Conservation (phyloP, 208 protist species). For the Kentomonas sorsogonicus region DNA sequence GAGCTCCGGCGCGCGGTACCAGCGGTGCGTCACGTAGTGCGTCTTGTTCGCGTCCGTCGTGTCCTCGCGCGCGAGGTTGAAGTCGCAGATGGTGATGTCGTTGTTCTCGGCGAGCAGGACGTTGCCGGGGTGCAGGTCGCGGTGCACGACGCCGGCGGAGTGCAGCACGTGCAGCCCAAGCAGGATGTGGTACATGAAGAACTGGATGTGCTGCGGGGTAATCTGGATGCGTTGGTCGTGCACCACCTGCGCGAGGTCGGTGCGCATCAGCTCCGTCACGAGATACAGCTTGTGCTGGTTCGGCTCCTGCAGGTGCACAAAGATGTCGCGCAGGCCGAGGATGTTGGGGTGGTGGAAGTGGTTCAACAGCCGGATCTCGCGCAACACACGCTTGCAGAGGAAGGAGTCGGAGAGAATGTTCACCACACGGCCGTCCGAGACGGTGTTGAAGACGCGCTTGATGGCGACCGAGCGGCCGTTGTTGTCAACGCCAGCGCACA, state of each 20-base stretch:
- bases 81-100: conserved; percentile 94
- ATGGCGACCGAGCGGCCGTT: conserved; percentile 68
- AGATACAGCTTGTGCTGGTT: conserved; percentile 94
- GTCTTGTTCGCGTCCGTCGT: conserved; percentile 84
- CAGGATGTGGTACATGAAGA: conserved; percentile 95
- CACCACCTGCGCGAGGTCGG: conserved; percentile 92
- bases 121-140: conserved; percentile 89
- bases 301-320: conserved; percentile 80
- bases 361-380: conserved; percentile 92
- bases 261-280: conserved; percentile 95
- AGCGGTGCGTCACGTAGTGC: conserved; percentile 94
- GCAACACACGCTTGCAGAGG: conserved; percentile 88
- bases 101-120: conserved; percentile 90
- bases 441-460: conserved; percentile 85
- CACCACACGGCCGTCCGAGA: conserved; percentile 72
- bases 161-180: conserved; percentile 93
- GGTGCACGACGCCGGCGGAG: conserved; percentile 86
- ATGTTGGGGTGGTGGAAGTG: conserved; percentile 96
- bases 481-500: conserved; percentile 72
- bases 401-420: conserved; percentile 86
- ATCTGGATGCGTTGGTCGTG: conserved; percentile 93
- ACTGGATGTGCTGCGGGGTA: conserved; percentile 93
- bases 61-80: conserved; percentile 94
- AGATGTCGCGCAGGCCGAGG: conserved; percentile 91
- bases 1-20: conserved; percentile 97